Evolutionary conservation across 2,329 filamentous ascomycete species (phyloP), one percentile per base, ranked within the genome.

Genomic region (Fusarium acutatum): DNA sequence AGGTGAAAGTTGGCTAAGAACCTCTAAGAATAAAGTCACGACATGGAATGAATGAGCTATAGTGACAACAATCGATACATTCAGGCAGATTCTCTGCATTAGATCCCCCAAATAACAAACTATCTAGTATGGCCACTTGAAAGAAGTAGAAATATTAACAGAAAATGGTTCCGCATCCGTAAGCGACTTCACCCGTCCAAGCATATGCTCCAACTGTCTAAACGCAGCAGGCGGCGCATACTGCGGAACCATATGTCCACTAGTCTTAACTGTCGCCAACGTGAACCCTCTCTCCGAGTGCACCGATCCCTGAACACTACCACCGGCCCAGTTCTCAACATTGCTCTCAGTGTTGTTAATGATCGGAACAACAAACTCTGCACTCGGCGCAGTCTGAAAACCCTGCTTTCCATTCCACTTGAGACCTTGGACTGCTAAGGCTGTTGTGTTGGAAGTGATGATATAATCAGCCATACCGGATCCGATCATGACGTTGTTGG

Each of bases 211-310:
- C 7, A 69, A 3, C 22, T 69, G 66, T 15, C 66, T 56, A 17
- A 69, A 69, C 0, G 66, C 66, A 4, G 66, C 66, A 6, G 66
- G 66, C 6, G 66, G 66, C 3, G 66, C 66, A 40, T 69, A 69
- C n/a, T 69, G 66, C 0, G 66, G 66, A 17, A 69, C 64, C 66
- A 69, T 69, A 9, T 69, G 66, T 4, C 66, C 66, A 40, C 66
- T 69, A 3, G 64, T 69, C 57, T 69, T 69, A 1, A 69, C 66
- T 0, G 64, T 69, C 15, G 66, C 57, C 9, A 69, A 40, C 0
- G 66, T 69, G 3, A 69, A 69, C 0, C 66, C 66, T 17, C 66
- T 17, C 8, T 69, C 66, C 2, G 64, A 63, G 10, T 69, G 66
- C 0, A 69, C 57, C 0, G 44, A 35, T 24, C 66, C 66, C 37